Base-by-base conservation (phyloP, 1,284 basidiomycete species). In the Tilletia walkeri region DNA sequence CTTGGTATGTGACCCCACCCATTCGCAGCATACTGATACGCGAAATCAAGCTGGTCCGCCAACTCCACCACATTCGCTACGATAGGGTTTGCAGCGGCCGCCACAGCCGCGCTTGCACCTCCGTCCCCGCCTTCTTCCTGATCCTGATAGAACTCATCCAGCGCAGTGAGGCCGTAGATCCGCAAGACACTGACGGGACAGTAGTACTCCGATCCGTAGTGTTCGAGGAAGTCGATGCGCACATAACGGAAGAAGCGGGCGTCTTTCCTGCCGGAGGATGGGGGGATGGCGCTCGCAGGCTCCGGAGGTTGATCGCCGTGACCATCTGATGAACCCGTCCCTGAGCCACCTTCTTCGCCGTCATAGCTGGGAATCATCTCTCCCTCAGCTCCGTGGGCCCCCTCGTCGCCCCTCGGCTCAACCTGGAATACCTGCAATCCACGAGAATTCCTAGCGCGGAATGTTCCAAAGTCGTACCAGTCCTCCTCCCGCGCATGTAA, bases 201-300 rank as follows among this genome's bases (percentile, higher is more conserved):
- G 83, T 95, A 99, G 85, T 91, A 98, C 84, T 99, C 96, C 78
- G 89, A 91, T 20, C 94, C 93, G 78, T 96, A 99, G 82, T 95
- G 91, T 0, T 93, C 91, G 66, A 91, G 88, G 82, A 99, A 97
- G 84, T 98, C 94, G 81, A 99, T 90, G 4, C 95, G 90, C 65
- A 99, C 89, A 82, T 92, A 98, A 20, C 95, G 91, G 72, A 77
- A 82, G 77, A 82, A 83, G 2, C 69, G 41, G 5, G 72, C 36
- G 16, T 71, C 67, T 20, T 63, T 63, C 18, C 34, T 24, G 1
- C 9, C 20, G 34, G 59, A 41, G 3, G 59, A 20, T 39, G 59
- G 59, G 30, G 59, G 56, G 6, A 9, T 16, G 2, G 20, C n/a
- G 24, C 24, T 30, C 24, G 24, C 24, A 14, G 24, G n/a, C 4